Evolutionary conservation across 306 rosid genomes (phyloP).

Genomic region (Pachyrhizus erosus): DNA sequence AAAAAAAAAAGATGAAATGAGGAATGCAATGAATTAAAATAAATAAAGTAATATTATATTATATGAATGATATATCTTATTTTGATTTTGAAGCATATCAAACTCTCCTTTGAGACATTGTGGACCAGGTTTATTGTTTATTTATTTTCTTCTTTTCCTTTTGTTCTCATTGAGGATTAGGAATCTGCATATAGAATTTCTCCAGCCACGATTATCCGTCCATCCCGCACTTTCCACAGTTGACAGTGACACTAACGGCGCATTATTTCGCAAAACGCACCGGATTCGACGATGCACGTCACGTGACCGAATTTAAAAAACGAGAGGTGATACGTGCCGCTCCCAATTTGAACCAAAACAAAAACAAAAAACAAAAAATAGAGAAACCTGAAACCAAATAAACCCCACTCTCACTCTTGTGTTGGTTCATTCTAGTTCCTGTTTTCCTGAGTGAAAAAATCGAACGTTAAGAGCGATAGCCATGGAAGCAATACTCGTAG

Average conservation of each 20-base stretch:
- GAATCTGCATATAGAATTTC: background rate
- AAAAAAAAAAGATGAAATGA: background rate
- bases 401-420: background rate
- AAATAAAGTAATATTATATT: background rate
- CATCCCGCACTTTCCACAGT: background rate
- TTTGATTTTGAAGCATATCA: background rate
- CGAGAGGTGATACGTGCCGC: conserved; percentile 55
- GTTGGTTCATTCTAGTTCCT: background rate
- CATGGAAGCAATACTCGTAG: conserved; percentile 87
- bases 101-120: background rate
- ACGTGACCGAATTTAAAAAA: conserved; percentile 56
- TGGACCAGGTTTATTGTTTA: background rate
- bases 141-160: background rate
- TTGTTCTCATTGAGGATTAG: background rate
- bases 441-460: background rate
- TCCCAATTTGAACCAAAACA: conserved; percentile 48
- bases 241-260: background rate
- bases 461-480: conserved; percentile 9
- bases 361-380: conserved; percentile 13
- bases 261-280: background rate
- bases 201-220: background rate
- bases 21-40: background rate
- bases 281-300: conserved; percentile 1
- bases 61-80: background rate
- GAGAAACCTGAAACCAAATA: background rate